Percentiles rank a stretch among this genome's conserved stretches.
These are phyloP conservation scores for Fusarium zealandicum DNA, from an alignment of 2,329 filamentous ascomycete genomes.

Conservation along the genomic window DNA sequence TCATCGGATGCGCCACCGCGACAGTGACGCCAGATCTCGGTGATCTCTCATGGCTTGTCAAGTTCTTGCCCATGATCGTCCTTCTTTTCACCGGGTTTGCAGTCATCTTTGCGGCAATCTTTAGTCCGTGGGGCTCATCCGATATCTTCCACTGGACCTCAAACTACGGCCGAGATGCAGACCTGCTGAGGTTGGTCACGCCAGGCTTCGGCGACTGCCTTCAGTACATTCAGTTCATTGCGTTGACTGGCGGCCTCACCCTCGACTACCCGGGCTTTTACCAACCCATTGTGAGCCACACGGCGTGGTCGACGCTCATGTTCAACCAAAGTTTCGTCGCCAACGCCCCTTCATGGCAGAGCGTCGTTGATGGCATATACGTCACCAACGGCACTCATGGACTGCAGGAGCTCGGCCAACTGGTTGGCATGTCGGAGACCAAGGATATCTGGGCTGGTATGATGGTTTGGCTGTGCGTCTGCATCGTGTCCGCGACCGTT, in stretches of 20 bases:
- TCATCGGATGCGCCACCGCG: constrained; percentile 82
- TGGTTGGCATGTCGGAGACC: constrained; percentile 78
- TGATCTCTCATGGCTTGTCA: constrained; percentile 70
- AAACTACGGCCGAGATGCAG: constrained; percentile 94
- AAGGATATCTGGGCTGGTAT: constrained; percentile 93
- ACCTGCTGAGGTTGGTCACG: constrained; percentile 89
- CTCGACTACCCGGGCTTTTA: constrained; percentile 94
- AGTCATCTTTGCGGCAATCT: constrained; percentile 83
- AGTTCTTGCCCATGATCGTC: constrained; percentile 79
- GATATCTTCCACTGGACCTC: constrained; percentile 97
- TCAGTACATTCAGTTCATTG: constrained; percentile 94
- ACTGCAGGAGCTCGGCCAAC: constrained; percentile 78
- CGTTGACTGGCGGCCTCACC: constrained; percentile 84
- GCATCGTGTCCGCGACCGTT: constrained; percentile 71
- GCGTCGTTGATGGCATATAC: constrained; percentile 86
- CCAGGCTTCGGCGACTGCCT: constrained; percentile 96
- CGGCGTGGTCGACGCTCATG: constrained; percentile 86
- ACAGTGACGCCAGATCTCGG: constrained; percentile 86
- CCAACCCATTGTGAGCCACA: constrained; percentile 88
- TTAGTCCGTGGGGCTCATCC: constrained; percentile 90
- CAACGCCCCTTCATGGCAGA: constrained; percentile 68
- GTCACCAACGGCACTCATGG: constrained; percentile 79
- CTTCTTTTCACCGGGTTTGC: constrained; percentile 82
- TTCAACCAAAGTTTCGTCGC: constrained; percentile 92
- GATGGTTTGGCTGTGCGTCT: constrained; percentile 86